Base-by-base conservation (phyloP, 1,284 basidiomycete genomes). In the Vanrija sp. region DNA sequence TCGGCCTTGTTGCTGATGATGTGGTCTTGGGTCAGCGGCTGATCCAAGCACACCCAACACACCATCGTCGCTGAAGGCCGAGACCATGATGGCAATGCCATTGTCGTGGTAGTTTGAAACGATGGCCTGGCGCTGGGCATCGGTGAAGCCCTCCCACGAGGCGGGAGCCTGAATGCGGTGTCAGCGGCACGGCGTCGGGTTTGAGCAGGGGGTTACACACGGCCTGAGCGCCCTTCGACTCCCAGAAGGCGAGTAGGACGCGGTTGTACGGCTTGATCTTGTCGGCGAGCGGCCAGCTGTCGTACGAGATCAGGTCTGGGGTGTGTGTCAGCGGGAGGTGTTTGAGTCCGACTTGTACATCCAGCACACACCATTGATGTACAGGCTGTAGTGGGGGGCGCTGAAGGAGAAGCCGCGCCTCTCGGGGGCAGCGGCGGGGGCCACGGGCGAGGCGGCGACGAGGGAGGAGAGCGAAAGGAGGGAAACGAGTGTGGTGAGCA, bases 201-300 rank as follows among this genome's bases (percentile, higher is more conserved):
- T 6, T 25, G 38, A 25, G 29, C 7, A 38, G 10, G 29, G 39
- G 53, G 25, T 43, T 23, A 51, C 52, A 38, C 29, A 58, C 72
- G 9, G 71, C 72, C 6, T 72, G 71, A 0, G 78, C 70, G 9
- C 69, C 67, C 21, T 58, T 57, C 38, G 71, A 65, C 59, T 78
- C 72, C 78, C 79, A 80, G 64, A 81, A 80, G 3, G 79, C 77
- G 38, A 80, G 71, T 52, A 80, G 75, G 65, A 78, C 78, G 21
- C 74, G 71, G 68, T 77, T 79, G 71, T 67, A 75, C 1, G 59
- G 59, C 50, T 29, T 4, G 40, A 61, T 43, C 46, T 52, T 61
- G 49, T 52, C 52, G 16, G 59, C 49, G 0, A 43, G 52, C 42
- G 39, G 57, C 56, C 38, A 78, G 60, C 4, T 64, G 66, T 14